Conservation (phyloP, 2,329 filamentous ascomycete genomes). For the Pseudogymnoascus sp. region DNA sequence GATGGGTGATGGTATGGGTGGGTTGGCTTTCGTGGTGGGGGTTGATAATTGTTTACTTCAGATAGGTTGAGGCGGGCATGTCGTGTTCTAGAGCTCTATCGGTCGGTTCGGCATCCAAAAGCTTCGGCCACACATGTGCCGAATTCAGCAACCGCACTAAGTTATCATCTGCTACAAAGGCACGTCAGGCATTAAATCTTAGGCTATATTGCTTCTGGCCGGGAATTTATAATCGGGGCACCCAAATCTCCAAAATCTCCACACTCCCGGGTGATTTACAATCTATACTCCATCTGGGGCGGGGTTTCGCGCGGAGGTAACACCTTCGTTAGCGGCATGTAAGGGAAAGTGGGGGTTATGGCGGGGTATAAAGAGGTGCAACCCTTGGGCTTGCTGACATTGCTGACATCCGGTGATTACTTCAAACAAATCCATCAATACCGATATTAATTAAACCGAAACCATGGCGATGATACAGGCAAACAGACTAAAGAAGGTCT, state of each 20-base stretch:
- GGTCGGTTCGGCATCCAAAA: neutral
- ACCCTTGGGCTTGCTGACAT: slow-evolving; percentile 2
- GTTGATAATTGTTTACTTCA: neutral
- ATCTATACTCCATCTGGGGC: neutral
- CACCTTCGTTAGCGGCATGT: neutral
- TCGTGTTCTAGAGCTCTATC: neutral
- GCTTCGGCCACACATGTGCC: slow-evolving; percentile 2
- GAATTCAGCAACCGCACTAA: neutral
- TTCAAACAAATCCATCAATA: neutral
- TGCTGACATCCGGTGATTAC: neutral
- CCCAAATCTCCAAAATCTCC: neutral
- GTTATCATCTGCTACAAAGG: neutral
- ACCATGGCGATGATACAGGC: slow-evolving; percentile 33
- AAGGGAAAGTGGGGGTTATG: slow-evolving; percentile 3
- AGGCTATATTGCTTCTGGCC: neutral
- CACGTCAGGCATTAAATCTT: neutral
- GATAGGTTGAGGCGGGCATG: neutral
- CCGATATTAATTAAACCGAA: neutral
- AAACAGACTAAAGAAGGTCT: slow-evolving; percentile 43
- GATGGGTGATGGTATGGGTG: neutral
- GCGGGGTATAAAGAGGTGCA: slow-evolving; percentile 6
- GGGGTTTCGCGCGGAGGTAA: slow-evolving; percentile 3
- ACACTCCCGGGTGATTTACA: neutral
- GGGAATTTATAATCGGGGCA: neutral
- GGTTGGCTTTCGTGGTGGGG: neutral